phyloP scores from a whole-genome alignment of 75 land plant genomes.

The Larix kaempferi region DNA sequence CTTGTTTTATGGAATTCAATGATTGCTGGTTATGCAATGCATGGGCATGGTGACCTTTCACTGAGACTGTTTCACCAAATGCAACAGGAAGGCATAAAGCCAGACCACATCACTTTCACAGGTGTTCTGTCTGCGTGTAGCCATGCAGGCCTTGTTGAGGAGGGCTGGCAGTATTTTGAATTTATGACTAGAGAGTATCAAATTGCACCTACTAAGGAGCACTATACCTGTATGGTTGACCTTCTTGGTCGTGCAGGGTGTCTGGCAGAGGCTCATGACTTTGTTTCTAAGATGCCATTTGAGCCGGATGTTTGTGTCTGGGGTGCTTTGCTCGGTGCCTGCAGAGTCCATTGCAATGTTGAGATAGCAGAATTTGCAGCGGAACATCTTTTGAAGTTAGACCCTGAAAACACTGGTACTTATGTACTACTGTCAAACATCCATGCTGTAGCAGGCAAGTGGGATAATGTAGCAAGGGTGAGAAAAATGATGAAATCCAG shows the following conservation, averaged over 20 bases:
- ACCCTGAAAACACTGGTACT: not conserved
- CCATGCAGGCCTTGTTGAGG: conserved; percentile 59
- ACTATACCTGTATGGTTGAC: conserved; percentile 69
- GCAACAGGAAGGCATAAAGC: conserved; percentile 21
- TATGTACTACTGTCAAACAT: conserved; percentile 10
- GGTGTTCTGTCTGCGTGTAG: conserved; percentile 58
- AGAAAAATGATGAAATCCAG: conserved; percentile 1
- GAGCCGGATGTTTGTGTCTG: conserved; percentile 55
- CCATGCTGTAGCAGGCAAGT: conserved; percentile 6
- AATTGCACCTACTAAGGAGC: conserved; percentile 43
- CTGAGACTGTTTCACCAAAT: conserved; percentile 39
- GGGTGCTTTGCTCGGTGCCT: conserved; percentile 52
- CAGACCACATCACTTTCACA: conserved; percentile 37
- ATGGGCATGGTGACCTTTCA: conserved; percentile 42
- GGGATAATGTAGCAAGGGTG: not conserved
- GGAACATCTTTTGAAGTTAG: conserved; percentile 26
- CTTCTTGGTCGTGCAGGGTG: conserved; percentile 50
- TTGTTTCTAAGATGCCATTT: conserved; percentile 49
- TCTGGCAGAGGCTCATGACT: conserved; percentile 26
- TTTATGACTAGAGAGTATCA: conserved; percentile 30
- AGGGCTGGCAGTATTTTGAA: conserved; percentile 37
- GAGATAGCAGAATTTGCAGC: conserved; percentile 40
- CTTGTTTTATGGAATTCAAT: conserved; percentile 54
- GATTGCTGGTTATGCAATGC: conserved; percentile 39
- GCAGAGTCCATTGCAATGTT: conserved; percentile 49